Base-by-base conservation (phyloP, 2,329 filamentous ascomycete genomes). In the Sphaerulina populicola region DNA sequence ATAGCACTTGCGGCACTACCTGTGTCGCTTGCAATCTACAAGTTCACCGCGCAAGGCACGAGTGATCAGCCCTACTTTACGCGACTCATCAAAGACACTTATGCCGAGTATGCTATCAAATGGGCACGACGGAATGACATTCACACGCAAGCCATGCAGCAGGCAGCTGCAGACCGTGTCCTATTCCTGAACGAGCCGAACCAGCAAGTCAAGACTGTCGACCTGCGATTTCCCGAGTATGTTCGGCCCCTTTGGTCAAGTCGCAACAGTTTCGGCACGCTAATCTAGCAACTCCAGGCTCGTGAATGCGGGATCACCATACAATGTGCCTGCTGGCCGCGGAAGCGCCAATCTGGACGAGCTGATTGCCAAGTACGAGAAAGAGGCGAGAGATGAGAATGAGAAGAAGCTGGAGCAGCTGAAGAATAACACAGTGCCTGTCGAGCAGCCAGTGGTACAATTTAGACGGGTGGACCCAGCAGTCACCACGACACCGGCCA, bases 211-310 rank as follows among this genome's bases (percentile, higher is more conserved):
- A 62, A 62, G 42, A 66, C 73, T 58, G 70, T 80, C 40, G 73
- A 80, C 15, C 66, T 85, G 66, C 77, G 69, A 64, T 81, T 77
- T 61, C 80, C 78, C 31, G 82, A 86, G 82, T 86, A 77, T 56
- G 81, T 77, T 30, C 7, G 35, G 8, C 14, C 23, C 11, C 23
- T 42, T 11, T 9, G 33, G 29, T 18, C 30, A 29, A 11, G 10
- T 35, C 8, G 8, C 29, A 14, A 27, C 10, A 30, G 14, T 11
- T 11, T 7, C 33, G 12, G 21, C n/a, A 37, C 37, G 40, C 42
- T 44, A 39, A 44, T n/a, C n/a, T 38, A 33, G 8, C 15, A 36
- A 5, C 38, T 27, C 31, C 39, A 53, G 56, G 44, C 46, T 51
- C 23, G 12, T 64, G 52, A 84, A 85, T 64, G 68, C 71, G 18